These are phyloP conservation scores for Starmerella scarabaei DNA, from an alignment of 805 yeast genomes.

Conservation along the genomic window DNA sequence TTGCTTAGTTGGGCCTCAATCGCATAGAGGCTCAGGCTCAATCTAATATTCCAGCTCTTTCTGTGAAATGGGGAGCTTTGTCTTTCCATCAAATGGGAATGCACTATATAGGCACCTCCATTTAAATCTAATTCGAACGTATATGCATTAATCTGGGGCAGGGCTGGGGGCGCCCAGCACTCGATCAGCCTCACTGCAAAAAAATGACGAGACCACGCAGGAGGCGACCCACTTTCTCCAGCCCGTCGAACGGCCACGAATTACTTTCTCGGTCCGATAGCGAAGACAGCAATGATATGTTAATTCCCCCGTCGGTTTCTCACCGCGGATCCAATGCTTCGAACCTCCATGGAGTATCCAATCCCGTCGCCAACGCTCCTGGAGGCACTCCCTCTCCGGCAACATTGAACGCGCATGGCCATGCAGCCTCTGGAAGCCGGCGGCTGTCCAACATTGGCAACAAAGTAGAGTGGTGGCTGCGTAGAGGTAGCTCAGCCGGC, in stretches of 20 bases:
- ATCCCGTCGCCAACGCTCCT: neutral
- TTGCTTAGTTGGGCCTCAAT: no score
- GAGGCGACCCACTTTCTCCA: constrained; percentile 18
- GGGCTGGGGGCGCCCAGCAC: no score
- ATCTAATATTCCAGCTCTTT: no score
- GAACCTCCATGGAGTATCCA: no score
- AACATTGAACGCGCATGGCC: neutral
- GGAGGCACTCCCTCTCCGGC: neutral
- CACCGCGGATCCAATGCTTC: neutral
- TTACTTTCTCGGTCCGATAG: neutral
- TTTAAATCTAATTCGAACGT: no score
- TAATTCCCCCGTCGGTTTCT: neutral
- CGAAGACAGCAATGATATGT: neutral
- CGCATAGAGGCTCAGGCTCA: no score
- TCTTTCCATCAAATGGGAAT: no score
- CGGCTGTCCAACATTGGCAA: neutral
- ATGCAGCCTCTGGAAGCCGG: neutral
- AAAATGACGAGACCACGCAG: constrained; percentile 12
- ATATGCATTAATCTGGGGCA: no score
- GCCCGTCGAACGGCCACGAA: constrained; percentile 1
- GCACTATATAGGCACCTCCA: no score
- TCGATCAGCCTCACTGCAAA: no score
- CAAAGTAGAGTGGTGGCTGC: constrained; percentile 22
- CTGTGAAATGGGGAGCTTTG: no score
- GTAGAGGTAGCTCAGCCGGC: constrained; percentile 12